phyloP scores from a whole-genome alignment of 495 filamentous ascomycete genomes.

The Beverwykella pulmonaria region DNA sequence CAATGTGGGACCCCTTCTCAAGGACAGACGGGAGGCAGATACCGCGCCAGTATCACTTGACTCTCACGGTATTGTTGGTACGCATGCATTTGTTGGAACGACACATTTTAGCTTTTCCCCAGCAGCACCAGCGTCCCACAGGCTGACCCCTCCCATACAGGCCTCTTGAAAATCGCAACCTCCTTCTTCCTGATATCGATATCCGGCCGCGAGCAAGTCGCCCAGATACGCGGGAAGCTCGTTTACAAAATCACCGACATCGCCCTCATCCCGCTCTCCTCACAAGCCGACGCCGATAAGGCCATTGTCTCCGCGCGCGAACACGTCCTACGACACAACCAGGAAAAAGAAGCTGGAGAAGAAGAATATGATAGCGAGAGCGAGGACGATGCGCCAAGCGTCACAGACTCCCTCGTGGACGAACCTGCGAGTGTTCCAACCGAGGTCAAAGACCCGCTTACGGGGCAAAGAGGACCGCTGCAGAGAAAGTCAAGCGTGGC shows the following conservation, averaged over 20 bases:
- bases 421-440: constrained; percentile 3
- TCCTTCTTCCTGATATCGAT: constrained; percentile 82
- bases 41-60: constrained; percentile 60
- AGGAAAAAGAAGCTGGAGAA: constrained; percentile 37
- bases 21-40: constrained; percentile 48
- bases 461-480: constrained; percentile 33
- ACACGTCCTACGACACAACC: constrained; percentile 50
- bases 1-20: constrained; percentile 53
- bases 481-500: constrained; percentile 63
- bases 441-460: constrained; percentile 23
- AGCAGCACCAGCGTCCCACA: background rate
- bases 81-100: background rate
- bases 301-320: constrained; percentile 68
- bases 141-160: constrained; percentile 45
- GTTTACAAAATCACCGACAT: constrained; percentile 86
- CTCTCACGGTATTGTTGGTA: constrained; percentile 84
- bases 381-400: constrained; percentile 39
- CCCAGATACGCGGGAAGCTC: constrained; percentile 76
- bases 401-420: constrained; percentile 43
- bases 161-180: constrained; percentile 61
- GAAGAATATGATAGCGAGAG: constrained; percentile 47
- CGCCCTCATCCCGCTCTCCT: constrained; percentile 81
- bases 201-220: constrained; percentile 81
- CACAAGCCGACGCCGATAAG: constrained; percentile 68
- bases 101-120: background rate